Percentiles rank a stretch among this genome's conserved stretches.
Evolutionary conservation across 192 early-diverging fungal genomes (phyloP).

Genomic region (Phycomyces blakesleeanus): DNA sequence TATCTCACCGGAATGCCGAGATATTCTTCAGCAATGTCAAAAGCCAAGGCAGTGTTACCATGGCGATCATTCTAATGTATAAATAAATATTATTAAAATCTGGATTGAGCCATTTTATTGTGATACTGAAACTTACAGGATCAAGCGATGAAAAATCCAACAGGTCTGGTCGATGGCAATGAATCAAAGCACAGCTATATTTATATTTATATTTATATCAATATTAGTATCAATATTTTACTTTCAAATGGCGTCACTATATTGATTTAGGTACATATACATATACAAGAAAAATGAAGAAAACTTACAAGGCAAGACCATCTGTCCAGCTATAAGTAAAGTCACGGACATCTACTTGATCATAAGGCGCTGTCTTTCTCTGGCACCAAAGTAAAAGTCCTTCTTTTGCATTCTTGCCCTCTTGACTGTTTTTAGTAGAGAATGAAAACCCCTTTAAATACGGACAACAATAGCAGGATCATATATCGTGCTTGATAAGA

Average conservation of each 20-base stretch:
- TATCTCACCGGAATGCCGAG: slow-evolving; percentile 74
- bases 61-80: slow-evolving; percentile 57
- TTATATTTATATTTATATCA: no score
- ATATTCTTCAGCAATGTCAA: slow-evolving; percentile 89
- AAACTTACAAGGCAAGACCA: slow-evolving; percentile 85
- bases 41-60: slow-evolving; percentile 87
- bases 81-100: no score
- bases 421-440: slow-evolving; percentile 55
- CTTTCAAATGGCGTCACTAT: no score
- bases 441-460: no score
- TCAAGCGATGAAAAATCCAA: slow-evolving; percentile 85
- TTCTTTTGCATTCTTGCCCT: slow-evolving; percentile 94
- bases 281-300: no score
- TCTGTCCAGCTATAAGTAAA: slow-evolving; percentile 93
- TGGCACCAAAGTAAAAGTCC: slow-evolving; percentile 97
- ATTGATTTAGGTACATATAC: no score
- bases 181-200: slow-evolving; percentile 86
- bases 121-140: slow-evolving; percentile 52
- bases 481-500: neutral
- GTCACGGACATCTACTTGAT: slow-evolving; percentile 85
- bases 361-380: slow-evolving; percentile 85
- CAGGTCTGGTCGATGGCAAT: slow-evolving; percentile 94
- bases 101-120: no score
- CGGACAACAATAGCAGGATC: neutral
- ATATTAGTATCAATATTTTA: no score